These are phyloP conservation scores for Epithemia pelagica DNA, from an alignment of 108 stramenopile species.

Conservation along the genomic window DNA sequence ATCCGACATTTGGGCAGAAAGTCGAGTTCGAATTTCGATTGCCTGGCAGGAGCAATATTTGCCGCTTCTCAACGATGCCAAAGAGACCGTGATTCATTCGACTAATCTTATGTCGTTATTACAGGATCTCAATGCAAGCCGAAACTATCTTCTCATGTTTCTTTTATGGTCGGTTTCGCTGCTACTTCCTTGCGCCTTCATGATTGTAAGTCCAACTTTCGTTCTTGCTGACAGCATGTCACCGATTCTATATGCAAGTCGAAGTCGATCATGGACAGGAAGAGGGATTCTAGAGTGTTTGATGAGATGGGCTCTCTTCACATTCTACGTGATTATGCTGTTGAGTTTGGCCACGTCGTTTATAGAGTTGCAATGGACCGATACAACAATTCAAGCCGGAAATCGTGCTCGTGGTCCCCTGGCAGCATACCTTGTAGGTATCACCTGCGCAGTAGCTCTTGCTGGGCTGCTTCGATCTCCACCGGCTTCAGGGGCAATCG, in stretches of 20 bases:
- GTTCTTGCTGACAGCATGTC: slow-evolving; percentile 14
- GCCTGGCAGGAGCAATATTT: neutral
- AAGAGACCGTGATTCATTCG: slow-evolving; percentile 12
- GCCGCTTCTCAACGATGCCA: slow-evolving; percentile 1
- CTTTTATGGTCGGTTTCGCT: slow-evolving; percentile 21
- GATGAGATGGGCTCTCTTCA: slow-evolving; percentile 23
- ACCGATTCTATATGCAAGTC: neutral
- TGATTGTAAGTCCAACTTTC: slow-evolving; percentile 20
- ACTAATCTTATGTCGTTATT: slow-evolving; percentile 19
- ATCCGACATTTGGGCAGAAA: slow-evolving; percentile 33
- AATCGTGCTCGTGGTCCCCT: slow-evolving; percentile 24
- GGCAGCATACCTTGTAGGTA: slow-evolving; percentile 29
- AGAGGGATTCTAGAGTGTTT: slow-evolving; percentile 20
- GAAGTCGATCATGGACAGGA: neutral
- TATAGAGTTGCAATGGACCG: slow-evolving; percentile 20
- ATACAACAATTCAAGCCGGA: slow-evolving; percentile 17
- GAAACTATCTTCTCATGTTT: slow-evolving; percentile 18
- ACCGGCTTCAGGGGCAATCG: neutral
- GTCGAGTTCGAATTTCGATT: slow-evolving; percentile 14
- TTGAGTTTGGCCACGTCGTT: slow-evolving; percentile 27
- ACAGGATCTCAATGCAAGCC: slow-evolving; percentile 13
- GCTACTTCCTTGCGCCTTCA: slow-evolving; percentile 27
- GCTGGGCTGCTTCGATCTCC: slow-evolving; percentile 20
- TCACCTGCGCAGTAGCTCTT: slow-evolving; percentile 16
- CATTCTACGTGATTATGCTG: slow-evolving; percentile 22